Conservation (phyloP, 768 basidiomycete species). For the Termitomyces sp. region DNA sequence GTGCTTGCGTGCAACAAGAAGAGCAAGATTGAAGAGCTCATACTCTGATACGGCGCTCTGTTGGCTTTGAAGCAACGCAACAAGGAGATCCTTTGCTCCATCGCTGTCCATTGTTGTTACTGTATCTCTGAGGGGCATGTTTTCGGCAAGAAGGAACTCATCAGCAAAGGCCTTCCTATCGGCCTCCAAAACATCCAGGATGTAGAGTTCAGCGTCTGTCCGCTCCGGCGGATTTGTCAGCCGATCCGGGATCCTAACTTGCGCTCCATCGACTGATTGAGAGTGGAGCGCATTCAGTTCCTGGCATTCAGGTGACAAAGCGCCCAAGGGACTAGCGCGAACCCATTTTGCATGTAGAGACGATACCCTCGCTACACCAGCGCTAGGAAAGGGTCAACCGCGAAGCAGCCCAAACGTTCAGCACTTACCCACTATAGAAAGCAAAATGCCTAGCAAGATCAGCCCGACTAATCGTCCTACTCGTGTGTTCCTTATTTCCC, state of each 20-base stretch:
- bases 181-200: constrained; percentile 52
- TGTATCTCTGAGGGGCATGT: constrained; percentile 22
- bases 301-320: constrained; percentile 63
- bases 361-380: constrained; percentile 55
- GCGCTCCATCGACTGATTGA: constrained; percentile 65
- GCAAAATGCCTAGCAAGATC: constrained; percentile 70
- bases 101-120: constrained; percentile 27
- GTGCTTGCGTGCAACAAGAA: constrained; percentile 43
- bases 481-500: constrained; percentile 53
- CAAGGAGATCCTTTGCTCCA: constrained; percentile 42
- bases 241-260: constrained; percentile 57
- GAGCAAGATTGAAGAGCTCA: constrained; percentile 53
- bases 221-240: constrained; percentile 50
- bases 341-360: constrained; percentile 63
- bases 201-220: constrained; percentile 35
- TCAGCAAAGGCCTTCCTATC: constrained; percentile 46
- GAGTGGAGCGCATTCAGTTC: constrained; percentile 73
- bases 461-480: constrained; percentile 45
- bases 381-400: constrained; percentile 30
- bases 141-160: constrained; percentile 32
- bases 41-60: constrained; percentile 61
- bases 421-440: constrained; percentile 55
- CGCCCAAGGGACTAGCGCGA: constrained; percentile 51
- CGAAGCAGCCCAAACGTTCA: not conserved
- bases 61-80: constrained; percentile 46